phyloP scores from a whole-genome alignment of 2,329 filamentous ascomycete species.

The Aspergillus sp. region DNA sequence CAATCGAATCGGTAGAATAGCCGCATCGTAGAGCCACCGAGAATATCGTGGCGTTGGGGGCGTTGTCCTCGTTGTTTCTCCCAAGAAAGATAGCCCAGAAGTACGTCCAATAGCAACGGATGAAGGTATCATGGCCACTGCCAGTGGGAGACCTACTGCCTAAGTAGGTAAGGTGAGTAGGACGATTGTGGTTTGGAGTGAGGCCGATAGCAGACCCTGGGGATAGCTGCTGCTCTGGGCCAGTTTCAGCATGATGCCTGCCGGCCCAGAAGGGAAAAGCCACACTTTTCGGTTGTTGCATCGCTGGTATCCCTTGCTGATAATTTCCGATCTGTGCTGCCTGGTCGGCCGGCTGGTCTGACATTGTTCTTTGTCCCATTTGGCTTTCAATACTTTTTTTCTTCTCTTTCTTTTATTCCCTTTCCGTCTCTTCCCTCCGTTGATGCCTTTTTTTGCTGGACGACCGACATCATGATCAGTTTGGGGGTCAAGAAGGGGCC shows the following conservation, averaged over 20 bases:
- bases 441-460: neutral
- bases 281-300: slow-evolving; percentile 1
- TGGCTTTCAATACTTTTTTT: neutral
- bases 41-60: neutral
- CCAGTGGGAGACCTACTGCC: neutral
- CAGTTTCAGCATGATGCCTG: neutral
- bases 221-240: neutral
- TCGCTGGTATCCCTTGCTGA: slow-evolving; percentile 10
- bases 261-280: neutral
- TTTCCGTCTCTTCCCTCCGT: neutral
- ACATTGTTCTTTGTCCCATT: slow-evolving; percentile 1
- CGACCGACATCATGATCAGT: neutral
- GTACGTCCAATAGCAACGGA: neutral
- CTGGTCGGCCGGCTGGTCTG: neutral
- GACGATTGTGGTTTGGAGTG: neutral
- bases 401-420: no score
- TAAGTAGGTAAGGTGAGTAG: neutral
- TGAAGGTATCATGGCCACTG: neutral
- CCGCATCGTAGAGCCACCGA: neutral
- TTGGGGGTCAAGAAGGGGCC: neutral
- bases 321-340: slow-evolving; percentile 7
- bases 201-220: neutral
- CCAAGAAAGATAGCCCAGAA: neutral
- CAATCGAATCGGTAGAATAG: slow-evolving; percentile 5
- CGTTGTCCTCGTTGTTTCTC: neutral